Percentiles rank a stretch among this genome's conserved stretches.
Conservation (phyloP, 1,139 yeast species). For the Saccharomycopsis hybrid region DNA sequence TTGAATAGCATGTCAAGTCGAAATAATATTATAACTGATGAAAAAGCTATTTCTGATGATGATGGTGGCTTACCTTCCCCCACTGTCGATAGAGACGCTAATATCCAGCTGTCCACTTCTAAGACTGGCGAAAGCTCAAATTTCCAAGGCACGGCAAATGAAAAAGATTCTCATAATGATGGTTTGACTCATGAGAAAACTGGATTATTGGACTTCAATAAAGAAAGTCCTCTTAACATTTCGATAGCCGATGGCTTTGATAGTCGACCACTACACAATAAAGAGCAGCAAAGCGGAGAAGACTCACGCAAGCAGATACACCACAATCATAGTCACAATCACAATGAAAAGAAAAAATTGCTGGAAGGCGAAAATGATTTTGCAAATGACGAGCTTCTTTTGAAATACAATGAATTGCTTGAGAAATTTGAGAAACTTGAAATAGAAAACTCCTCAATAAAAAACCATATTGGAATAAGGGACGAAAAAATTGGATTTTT, state of each 20-base stretch:
- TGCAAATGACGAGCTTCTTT: neutral
- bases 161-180: neutral
- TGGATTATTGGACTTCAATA: too few relatives aligned
- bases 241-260: too few relatives aligned
- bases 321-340: too few relatives aligned
- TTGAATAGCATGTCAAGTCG: constrained; percentile 1
- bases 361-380: too few relatives aligned
- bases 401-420: constrained; percentile 4
- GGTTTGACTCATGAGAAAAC: neutral
- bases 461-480: neutral
- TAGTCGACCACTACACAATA: too few relatives aligned
- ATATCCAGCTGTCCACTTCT: neutral
- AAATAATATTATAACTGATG: constrained; percentile 13
- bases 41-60: neutral
- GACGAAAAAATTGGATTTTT: constrained; percentile 4
- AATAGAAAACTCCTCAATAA: constrained; percentile 5
- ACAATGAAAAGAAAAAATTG: too few relatives aligned
- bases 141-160: neutral
- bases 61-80: too few relatives aligned
- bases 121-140: neutral
- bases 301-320: too few relatives aligned
- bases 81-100: too few relatives aligned
- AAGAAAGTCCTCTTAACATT: too few relatives aligned
- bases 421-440: constrained; percentile 1
- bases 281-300: too few relatives aligned